A percentile compares a stretch with the other conserved stretches of the same genome.
phyloP scores from a whole-genome alignment of 345 rosid genomes.

The Pugionium cornutum region DNA sequence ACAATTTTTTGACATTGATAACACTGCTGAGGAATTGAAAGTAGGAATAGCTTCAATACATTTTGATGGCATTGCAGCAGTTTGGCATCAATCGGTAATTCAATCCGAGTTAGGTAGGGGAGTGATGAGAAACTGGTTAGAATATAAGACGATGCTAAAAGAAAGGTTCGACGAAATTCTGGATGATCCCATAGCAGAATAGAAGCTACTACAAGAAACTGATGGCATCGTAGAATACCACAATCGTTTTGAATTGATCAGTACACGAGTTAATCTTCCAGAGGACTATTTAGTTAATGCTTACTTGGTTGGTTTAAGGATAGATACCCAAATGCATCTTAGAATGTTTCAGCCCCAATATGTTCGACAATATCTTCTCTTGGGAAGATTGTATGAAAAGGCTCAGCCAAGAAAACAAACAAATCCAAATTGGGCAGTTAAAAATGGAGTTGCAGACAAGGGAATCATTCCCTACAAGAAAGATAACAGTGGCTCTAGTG shows the following conservation, averaged over 20 bases:
- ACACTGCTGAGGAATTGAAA: background rate
- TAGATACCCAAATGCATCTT: background rate
- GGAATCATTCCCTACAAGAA: too few relatives aligned
- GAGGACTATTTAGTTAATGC: background rate
- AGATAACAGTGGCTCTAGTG: too few relatives aligned
- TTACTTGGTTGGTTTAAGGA: background rate
- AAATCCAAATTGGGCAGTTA: too few relatives aligned
- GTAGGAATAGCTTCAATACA: background rate
- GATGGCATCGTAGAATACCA: background rate
- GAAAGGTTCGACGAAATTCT: background rate
- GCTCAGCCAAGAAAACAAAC: background rate
- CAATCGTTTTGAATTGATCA: background rate
- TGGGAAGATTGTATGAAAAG: background rate
- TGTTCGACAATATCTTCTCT: background rate
- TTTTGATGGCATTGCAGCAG: background rate
- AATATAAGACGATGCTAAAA: too few relatives aligned
- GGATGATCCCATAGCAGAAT: background rate
- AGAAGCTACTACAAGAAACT: background rate
- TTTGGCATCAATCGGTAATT: background rate
- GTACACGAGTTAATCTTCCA: background rate
- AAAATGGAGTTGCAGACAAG: too few relatives aligned
- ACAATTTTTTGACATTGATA: background rate
- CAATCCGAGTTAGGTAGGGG: background rate
- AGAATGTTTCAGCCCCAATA: background rate
- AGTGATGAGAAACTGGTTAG: background rate